These are phyloP conservation scores for Castanopsis chinensis DNA, from an alignment of 306 rosid genomes.

Conservation along the genomic window DNA sequence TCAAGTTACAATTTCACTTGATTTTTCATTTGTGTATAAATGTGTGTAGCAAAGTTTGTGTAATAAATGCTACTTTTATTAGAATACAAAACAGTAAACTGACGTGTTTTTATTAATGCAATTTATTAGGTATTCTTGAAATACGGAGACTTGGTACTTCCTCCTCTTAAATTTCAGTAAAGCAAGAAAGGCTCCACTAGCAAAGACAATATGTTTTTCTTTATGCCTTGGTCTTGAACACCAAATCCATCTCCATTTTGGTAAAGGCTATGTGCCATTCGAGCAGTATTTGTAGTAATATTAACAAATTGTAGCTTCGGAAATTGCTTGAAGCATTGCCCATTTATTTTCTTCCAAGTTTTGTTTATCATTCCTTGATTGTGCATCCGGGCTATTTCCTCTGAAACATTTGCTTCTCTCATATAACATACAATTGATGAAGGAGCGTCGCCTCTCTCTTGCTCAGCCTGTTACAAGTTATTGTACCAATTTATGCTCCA, in stretches of 20 bases:
- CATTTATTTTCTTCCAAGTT: conserved; percentile 48
- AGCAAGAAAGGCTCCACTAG: conserved; percentile 32
- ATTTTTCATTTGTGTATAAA: no score
- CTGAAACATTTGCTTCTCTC: conserved; percentile 39
- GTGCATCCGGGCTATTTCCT: conserved; percentile 41
- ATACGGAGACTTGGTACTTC: no score
- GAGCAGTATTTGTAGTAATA: conserved; percentile 35
- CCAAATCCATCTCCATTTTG: conserved; percentile 51
- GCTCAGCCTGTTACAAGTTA: conserved; percentile 41
- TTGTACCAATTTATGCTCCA: neutral
- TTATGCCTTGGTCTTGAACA: conserved; percentile 34
- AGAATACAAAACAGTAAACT: no score
- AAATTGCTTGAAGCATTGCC: conserved; percentile 4
- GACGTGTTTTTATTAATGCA: no score
- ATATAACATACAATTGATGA: conserved; percentile 51
- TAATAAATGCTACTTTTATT: no score
- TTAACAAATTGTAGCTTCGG: conserved; percentile 21
- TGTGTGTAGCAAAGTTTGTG: no score
- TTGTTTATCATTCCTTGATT: conserved; percentile 27
- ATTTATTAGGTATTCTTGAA: no score
- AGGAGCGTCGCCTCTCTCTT: conserved; percentile 57
- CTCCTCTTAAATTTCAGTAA: no score
- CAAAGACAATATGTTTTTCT: conserved; percentile 32
- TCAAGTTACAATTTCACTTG: no score
- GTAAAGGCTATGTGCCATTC: conserved; percentile 50